Percentiles rank a stretch among this genome's conserved stretches.
Evolutionary conservation across 2,329 filamentous ascomycete species (phyloP).

Genomic region (Dryadomyces sulphureus): DNA sequence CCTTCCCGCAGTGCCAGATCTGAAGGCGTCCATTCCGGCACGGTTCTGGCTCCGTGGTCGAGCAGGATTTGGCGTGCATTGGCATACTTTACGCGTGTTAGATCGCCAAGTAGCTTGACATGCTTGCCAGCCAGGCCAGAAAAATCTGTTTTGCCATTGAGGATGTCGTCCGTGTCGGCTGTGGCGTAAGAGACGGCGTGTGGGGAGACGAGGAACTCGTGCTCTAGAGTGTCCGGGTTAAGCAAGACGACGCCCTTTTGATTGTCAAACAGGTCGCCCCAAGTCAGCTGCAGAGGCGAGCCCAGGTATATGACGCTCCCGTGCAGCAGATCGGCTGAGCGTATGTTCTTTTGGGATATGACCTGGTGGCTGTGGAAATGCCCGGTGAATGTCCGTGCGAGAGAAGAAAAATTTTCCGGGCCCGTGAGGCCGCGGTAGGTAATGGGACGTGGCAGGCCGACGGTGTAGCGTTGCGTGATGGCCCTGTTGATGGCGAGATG

Average conservation of each 20-base stretch:
- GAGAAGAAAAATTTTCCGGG: constrained; percentile 13
- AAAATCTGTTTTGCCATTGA: constrained; percentile 10
- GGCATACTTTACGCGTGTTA: constrained; percentile 14
- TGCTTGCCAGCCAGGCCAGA: constrained; percentile 14
- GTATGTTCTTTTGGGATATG: constrained; percentile 12
- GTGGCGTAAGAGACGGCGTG: constrained; percentile 15
- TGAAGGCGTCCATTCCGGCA: constrained; percentile 15
- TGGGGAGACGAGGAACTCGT: constrained; percentile 16
- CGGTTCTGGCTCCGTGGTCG: constrained; percentile 15
- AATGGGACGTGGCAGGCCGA: constrained; percentile 10
- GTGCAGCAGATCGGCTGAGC: constrained; percentile 2
- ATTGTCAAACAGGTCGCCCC: constrained; percentile 17
- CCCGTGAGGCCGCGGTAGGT: constrained; percentile 16
- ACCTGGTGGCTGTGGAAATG: constrained; percentile 20
- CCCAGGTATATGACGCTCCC: constrained; percentile 19
- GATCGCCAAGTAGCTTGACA: constrained; percentile 17
- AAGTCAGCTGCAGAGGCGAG: constrained; percentile 18
- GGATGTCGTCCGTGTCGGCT: constrained; percentile 12
- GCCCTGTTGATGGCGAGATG: constrained; percentile 19
- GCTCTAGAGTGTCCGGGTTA: constrained; percentile 16
- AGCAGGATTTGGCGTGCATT: constrained; percentile 16
- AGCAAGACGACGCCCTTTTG: constrained; percentile 16
- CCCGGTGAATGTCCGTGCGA: constrained; percentile 19
- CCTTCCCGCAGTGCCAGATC: constrained; percentile 5
- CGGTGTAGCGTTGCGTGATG: constrained; percentile 16